phyloP scores from a whole-genome alignment of 2,329 filamentous ascomycete genomes.

The Fonsecaea pedrosoi region DNA sequence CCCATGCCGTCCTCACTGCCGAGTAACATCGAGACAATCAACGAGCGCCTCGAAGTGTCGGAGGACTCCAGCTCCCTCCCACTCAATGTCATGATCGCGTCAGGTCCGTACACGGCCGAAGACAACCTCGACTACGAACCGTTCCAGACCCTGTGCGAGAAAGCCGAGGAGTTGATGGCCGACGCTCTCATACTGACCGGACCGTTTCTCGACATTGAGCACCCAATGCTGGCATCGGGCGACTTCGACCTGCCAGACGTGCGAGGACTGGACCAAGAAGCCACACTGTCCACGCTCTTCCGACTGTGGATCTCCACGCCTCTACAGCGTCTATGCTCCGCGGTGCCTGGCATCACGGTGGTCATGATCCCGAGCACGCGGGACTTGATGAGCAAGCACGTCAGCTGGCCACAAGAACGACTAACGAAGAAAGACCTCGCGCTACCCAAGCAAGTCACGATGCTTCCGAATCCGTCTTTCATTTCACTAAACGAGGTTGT shows the following conservation, averaged over 20 bases:
- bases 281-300: conserved; percentile 83
- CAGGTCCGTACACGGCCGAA: conserved; percentile 90
- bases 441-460: conserved; percentile 74
- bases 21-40: conserved; percentile 69
- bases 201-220: conserved; percentile 89
- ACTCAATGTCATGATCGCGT: conserved; percentile 76
- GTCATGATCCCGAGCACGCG: conserved; percentile 83
- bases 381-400: conserved; percentile 80
- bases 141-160: conserved; percentile 78
- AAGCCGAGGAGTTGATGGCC: conserved; percentile 74
- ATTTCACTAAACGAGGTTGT: conserved; percentile 86
- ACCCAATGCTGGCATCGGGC: conserved; percentile 81
- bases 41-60: conserved; percentile 70
- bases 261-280: conserved; percentile 71
- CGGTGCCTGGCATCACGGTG: conserved; percentile 80
- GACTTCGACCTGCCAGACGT: conserved; percentile 75
- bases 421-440: conserved; percentile 74
- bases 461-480: conserved; percentile 90
- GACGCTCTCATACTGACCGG: conserved; percentile 82
- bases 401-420: conserved; percentile 82
- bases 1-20: conserved; percentile 74
- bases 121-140: conserved; percentile 91
- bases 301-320: conserved; percentile 76
- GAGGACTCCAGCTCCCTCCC: conserved; percentile 66
- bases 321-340: conserved; percentile 71